Evolutionary conservation across 345 rosid species (phyloP).

Genomic region (Citrus glauca): DNA sequence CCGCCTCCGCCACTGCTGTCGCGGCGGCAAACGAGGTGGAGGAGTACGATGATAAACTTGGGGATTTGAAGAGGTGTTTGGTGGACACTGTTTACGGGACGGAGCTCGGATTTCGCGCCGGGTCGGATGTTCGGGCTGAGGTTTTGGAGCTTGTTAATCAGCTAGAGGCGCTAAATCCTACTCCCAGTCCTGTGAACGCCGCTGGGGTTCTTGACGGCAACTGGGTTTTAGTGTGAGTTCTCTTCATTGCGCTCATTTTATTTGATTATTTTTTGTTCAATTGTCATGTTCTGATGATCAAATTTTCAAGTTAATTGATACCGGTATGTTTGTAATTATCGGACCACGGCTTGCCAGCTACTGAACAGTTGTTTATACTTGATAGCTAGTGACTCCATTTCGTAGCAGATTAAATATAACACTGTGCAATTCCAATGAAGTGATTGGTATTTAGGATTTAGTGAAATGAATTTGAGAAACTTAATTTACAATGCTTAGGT

Average conservation of each 20-base stretch:
- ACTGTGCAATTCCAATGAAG: neutral
- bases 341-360: neutral
- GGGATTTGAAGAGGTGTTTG: conserved; percentile 76
- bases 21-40: conserved; percentile 7
- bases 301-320: neutral
- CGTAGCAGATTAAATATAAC: neutral
- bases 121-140: conserved; percentile 74
- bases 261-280: neutral
- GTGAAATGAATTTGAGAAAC: neutral
- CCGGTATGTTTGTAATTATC: neutral
- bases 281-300: neutral
- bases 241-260: neutral
- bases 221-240: conserved; percentile 88
- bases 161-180: conserved; percentile 81
- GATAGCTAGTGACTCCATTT: neutral
- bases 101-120: conserved; percentile 73
- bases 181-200: conserved; percentile 60
- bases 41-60: conserved; percentile 18
- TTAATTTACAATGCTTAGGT: neutral
- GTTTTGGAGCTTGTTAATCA: conserved; percentile 81
- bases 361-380: too few relatives aligned
- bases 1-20: conserved; percentile 22
- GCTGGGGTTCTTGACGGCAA: conserved; percentile 73
- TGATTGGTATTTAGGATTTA: neutral
- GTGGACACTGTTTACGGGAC: conserved; percentile 82